These are phyloP conservation scores for Malassezia slooffiae DNA, from an alignment of 1,284 basidiomycete species.

Conservation along the genomic window DNA sequence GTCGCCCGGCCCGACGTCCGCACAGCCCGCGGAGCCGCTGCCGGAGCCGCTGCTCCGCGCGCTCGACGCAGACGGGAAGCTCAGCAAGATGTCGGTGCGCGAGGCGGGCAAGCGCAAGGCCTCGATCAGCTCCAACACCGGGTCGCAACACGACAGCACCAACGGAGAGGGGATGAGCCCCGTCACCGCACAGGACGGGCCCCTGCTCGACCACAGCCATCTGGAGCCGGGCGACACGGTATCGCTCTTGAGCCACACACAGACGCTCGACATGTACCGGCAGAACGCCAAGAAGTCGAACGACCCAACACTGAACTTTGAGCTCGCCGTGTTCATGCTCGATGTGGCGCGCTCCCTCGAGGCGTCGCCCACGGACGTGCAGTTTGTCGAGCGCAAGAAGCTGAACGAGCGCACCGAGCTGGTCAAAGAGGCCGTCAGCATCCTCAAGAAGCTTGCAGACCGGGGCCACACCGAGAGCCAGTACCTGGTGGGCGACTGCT, in stretches of 20 bases:
- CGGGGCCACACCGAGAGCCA: slow-evolving; percentile 86
- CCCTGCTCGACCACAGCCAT: slow-evolving; percentile 78
- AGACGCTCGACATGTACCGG: slow-evolving; percentile 90
- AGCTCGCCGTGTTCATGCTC: slow-evolving; percentile 97
- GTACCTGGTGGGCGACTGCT: slow-evolving; percentile 95
- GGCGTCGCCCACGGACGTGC: slow-evolving; percentile 29
- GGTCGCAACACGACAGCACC: no score
- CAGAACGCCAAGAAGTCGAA: slow-evolving; percentile 97
- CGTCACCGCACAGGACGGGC: no score
- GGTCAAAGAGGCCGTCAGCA: slow-evolving; percentile 75
- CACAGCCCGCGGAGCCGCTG: no score
- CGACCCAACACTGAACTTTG: slow-evolving; percentile 92
- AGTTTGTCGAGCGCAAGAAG: slow-evolving; percentile 25
- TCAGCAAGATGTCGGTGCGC: no score
- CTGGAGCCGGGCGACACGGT: slow-evolving; percentile 84
- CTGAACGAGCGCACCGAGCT: slow-evolving; percentile 53
- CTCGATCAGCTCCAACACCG: no score
- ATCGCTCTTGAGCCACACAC: slow-evolving; percentile 80
- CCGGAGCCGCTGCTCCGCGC: no score
- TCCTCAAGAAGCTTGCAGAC: slow-evolving; percentile 82
- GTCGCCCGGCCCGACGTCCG: no score
- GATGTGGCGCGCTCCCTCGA: slow-evolving; percentile 56
- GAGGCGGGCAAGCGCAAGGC: no score
- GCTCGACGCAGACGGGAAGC: no score
- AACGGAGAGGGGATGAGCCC: no score